Conservation (phyloP, 2,329 filamentous ascomycete genomes). For the Diaporthe eres region DNA sequence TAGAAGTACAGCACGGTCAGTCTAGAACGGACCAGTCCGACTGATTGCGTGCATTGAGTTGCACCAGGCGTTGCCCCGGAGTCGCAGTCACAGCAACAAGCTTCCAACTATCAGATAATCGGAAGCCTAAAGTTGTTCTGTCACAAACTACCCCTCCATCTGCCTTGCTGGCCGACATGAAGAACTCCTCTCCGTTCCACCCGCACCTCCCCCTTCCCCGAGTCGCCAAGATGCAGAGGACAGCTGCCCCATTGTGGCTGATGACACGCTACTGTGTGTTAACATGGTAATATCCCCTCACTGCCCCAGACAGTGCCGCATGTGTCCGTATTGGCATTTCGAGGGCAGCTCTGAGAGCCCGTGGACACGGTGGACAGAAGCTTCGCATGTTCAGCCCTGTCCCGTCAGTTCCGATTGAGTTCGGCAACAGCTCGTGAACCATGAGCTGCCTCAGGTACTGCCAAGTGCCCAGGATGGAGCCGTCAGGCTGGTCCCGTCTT, state of each 20-base stretch:
- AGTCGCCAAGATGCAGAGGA: constrained; percentile 3
- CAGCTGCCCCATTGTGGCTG: constrained; percentile 27
- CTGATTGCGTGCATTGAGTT: background rate
- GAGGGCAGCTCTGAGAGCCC: background rate
- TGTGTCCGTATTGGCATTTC: background rate
- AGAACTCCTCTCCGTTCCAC: background rate
- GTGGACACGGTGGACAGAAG: constrained; percentile 9
- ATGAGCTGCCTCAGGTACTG: background rate
- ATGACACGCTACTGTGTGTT: constrained; percentile 6
- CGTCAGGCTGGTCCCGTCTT: constrained; percentile 18
- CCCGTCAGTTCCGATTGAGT: constrained; percentile 12
- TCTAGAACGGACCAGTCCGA: background rate
- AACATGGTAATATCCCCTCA: background rate
- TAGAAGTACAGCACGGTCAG: background rate
- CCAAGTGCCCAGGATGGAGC: constrained; percentile 11
- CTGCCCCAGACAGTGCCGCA: constrained; percentile 1
- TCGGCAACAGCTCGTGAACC: background rate
- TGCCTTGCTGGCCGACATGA: background rate
- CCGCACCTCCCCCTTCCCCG: background rate
- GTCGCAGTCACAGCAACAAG: constrained; percentile 4
- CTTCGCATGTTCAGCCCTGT: constrained; percentile 9
- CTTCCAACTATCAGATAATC: constrained; percentile 13
- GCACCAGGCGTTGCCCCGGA: background rate
- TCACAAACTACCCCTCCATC: background rate
- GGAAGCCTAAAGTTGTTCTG: background rate